Evolutionary conservation across 2,329 filamentous ascomycete species (phyloP).

Genomic region (Paecilomyces sp.): DNA sequence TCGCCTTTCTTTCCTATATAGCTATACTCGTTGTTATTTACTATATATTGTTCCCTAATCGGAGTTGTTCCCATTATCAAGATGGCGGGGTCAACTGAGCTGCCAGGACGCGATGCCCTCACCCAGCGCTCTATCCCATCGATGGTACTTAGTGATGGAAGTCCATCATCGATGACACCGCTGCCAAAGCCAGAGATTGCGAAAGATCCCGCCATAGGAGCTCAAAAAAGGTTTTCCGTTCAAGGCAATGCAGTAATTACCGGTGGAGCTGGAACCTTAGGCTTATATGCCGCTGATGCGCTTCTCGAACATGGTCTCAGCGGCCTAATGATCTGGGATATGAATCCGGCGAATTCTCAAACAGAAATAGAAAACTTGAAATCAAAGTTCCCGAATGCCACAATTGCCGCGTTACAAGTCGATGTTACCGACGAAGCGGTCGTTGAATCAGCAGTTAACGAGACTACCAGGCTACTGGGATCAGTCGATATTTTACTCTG

Average conservation of each 20-base stretch:
- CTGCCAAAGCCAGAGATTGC: too few relatives aligned
- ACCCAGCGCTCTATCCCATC: too few relatives aligned
- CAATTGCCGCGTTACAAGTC: slow-evolving; percentile 46
- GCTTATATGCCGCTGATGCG: slow-evolving; percentile 51
- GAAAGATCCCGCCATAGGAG: too few relatives aligned
- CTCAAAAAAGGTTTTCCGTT: too few relatives aligned
- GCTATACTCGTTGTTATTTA: too few relatives aligned
- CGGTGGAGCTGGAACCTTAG: slow-evolving; percentile 59
- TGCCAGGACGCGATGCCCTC: too few relatives aligned
- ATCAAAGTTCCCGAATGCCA: slow-evolving; percentile 43
- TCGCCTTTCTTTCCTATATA: too few relatives aligned
- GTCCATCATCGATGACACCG: too few relatives aligned
- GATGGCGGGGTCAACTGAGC: too few relatives aligned
- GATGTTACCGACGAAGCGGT: slow-evolving; percentile 51
- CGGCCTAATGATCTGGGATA: slow-evolving; percentile 55
- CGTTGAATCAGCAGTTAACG: slow-evolving; percentile 12
- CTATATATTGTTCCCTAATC: too few relatives aligned
- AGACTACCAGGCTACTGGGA: slow-evolving; percentile 33
- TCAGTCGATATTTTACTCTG: slow-evolving; percentile 52
- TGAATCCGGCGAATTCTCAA: slow-evolving; percentile 35
- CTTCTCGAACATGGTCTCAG: slow-evolving; percentile 61
- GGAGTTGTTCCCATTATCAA: too few relatives aligned
- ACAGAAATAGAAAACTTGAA: slow-evolving; percentile 35
- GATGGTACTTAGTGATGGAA: too few relatives aligned
- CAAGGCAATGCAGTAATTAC: slow-evolving; percentile 41